These are phyloP conservation scores for Metschnikowia similis DNA, from an alignment of 805 yeast species.

Conservation along the genomic window DNA sequence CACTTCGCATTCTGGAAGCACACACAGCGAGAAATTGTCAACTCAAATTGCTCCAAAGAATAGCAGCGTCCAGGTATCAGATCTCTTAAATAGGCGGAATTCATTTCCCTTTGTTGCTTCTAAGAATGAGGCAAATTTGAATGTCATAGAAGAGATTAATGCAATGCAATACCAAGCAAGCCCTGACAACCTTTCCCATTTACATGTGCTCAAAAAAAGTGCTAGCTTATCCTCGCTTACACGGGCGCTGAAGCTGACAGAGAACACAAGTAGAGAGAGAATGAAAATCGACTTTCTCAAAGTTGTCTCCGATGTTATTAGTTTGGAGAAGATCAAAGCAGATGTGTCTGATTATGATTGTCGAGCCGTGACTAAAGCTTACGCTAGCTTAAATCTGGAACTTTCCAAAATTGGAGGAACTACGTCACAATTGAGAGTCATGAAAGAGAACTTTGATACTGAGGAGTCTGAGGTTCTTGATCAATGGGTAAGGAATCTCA, in stretches of 20 bases:
- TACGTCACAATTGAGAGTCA: slow-evolving; percentile 23
- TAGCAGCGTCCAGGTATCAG: neutral
- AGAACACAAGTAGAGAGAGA: slow-evolving; percentile 5
- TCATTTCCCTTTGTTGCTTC: slow-evolving; percentile 27
- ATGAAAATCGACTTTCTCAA: slow-evolving; percentile 7
- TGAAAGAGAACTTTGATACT: slow-evolving; percentile 24
- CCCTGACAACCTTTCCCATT: neutral
- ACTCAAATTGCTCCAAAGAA: neutral
- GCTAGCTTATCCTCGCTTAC: slow-evolving; percentile 23
- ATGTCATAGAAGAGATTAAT: slow-evolving; percentile 18
- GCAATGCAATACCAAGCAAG: slow-evolving; percentile 3
- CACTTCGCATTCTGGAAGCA: neutral
- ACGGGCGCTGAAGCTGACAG: slow-evolving; percentile 11
- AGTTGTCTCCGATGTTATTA: neutral
- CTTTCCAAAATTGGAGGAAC: slow-evolving; percentile 25
- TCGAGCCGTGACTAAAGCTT: neutral
- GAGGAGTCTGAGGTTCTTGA: slow-evolving; percentile 28
- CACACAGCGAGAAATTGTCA: neutral
- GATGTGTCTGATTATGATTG: neutral
- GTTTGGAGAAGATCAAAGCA: slow-evolving; percentile 1
- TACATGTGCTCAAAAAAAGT: slow-evolving; percentile 8
- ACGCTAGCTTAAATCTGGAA: slow-evolving; percentile 25
- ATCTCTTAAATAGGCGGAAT: slow-evolving; percentile 28
- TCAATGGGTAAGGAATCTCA: slow-evolving; percentile 26
- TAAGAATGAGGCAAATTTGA: slow-evolving; percentile 18